Conservation (phyloP, 1,139 yeast species). For the Suhomyces anneliseae region DNA sequence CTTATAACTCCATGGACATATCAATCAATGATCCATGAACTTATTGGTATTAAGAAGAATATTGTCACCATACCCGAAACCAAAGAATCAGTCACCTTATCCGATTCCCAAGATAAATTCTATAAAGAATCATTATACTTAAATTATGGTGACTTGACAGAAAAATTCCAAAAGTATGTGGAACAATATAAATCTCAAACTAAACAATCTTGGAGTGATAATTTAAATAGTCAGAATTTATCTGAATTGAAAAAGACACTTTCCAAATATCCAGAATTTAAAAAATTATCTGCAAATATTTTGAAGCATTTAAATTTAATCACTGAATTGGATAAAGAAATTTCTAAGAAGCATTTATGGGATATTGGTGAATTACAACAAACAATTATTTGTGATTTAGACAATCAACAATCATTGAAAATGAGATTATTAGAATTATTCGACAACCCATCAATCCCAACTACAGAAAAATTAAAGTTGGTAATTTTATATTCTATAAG, state of each 20-base stretch:
- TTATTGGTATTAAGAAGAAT: constrained; percentile 77
- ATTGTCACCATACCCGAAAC: constrained; percentile 63
- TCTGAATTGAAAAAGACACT: constrained; percentile 88
- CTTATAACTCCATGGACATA: constrained; percentile 94
- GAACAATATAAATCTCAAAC: constrained; percentile 80
- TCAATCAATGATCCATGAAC: constrained; percentile 96
- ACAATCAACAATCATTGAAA: constrained; percentile 31
- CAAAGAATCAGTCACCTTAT: constrained; percentile 56
- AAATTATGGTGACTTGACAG: constrained; percentile 94
- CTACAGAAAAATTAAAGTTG: constrained; percentile 44
- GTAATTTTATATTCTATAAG: constrained; percentile 72
- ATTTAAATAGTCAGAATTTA: constrained; percentile 64
- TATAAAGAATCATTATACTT: constrained; percentile 78
- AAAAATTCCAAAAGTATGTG: constrained; percentile 81
- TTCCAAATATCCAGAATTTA: constrained; percentile 91
- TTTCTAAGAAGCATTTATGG: constrained; percentile 64
- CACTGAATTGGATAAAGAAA: constrained; percentile 76
- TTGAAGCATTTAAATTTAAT: constrained; percentile 90
- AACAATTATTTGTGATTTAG: constrained; percentile 65
- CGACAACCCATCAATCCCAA: constrained; percentile 25
- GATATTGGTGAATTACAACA: constrained; percentile 91
- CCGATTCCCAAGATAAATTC: constrained; percentile 63
- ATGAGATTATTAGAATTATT: constrained; percentile 28
- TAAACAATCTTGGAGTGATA: constrained; percentile 58
- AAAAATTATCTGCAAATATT: constrained; percentile 84